Evolutionary conservation across 331 rosid species (phyloP).

Genomic region (Prunus yedoensis): DNA sequence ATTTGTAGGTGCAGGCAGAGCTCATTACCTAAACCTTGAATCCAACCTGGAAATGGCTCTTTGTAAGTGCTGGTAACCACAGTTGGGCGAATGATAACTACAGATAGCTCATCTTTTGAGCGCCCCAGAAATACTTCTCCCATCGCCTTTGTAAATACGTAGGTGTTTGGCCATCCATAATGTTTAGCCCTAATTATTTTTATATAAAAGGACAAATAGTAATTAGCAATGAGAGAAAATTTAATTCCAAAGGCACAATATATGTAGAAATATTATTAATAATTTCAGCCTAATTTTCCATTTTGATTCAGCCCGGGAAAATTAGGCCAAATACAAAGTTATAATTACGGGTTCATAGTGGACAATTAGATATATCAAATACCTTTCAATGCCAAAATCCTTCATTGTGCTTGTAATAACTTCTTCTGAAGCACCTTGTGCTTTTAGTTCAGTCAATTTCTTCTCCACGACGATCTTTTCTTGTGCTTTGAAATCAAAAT

Average conservation of each 20-base stretch:
- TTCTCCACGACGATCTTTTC: constrained; percentile 24
- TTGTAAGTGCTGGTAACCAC: constrained; percentile 53
- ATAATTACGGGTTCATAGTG: neutral
- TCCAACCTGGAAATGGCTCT: constrained; percentile 77
- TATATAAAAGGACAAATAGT: neutral
- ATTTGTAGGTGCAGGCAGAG: neutral
- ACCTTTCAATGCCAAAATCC: constrained; percentile 36
- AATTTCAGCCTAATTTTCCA: no score
- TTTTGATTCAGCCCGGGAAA: neutral
- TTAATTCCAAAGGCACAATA: neutral
- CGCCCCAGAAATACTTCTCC: constrained; percentile 54
- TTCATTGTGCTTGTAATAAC: constrained; percentile 20
- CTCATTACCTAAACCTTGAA: constrained; percentile 52
- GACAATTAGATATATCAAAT: neutral
- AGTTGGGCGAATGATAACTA: constrained; percentile 52
- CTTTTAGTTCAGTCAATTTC: constrained; percentile 20
- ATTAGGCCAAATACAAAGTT: no score
- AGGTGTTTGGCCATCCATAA: constrained; percentile 73
- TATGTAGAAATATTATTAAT: neutral
- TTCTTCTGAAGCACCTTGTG: neutral
- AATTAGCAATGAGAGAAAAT: neutral
- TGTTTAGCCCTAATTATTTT: constrained; percentile 36
- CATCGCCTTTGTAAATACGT: constrained; percentile 68
- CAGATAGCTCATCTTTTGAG: constrained; percentile 24
- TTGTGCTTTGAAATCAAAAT: neutral